phyloP scores from a whole-genome alignment of 1,284 basidiomycete genomes.

The Naganishia sp. region DNA sequence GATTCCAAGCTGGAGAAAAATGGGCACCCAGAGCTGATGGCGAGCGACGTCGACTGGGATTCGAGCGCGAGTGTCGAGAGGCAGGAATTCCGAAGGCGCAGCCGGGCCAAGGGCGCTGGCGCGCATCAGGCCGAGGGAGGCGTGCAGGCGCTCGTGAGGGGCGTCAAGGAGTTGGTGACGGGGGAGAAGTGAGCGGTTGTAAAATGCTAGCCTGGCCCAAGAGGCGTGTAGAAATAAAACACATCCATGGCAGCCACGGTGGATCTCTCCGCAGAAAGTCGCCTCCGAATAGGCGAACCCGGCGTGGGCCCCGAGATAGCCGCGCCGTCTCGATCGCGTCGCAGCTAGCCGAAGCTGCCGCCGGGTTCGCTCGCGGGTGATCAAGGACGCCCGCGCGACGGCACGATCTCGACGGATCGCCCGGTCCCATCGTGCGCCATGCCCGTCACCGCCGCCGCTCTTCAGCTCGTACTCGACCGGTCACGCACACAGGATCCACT shows the following conservation, averaged over 20 bases:
- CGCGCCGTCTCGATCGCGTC: neutral
- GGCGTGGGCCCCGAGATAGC: no score
- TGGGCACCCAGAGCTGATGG: slow-evolving; percentile 53
- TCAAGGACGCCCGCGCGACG: no score
- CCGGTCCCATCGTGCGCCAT: neutral
- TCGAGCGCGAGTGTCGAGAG: slow-evolving; percentile 40
- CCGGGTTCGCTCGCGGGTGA: no score
- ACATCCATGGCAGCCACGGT: no score
- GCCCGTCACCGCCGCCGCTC: slow-evolving; percentile 8
- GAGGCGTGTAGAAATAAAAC: no score
- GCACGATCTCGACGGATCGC: no score
- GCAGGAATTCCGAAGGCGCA: neutral
- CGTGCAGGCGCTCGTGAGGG: slow-evolving; percentile 11
- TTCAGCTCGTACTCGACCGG: slow-evolving; percentile 42
- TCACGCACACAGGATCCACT: slow-evolving; percentile 40
- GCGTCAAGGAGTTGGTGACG: slow-evolving; percentile 18
- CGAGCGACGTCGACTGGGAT: slow-evolving; percentile 55
- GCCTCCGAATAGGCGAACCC: no score
- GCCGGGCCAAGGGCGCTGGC: neutral
- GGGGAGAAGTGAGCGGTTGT: neutral
- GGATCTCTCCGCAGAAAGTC: no score
- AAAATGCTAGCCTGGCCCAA: no score
- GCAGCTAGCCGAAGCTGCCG: no score
- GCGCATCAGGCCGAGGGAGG: slow-evolving; percentile 1
- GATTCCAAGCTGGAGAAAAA: slow-evolving; percentile 81